Conservation (phyloP, 306 rosid species). For the apple (Malus domestica) region ASM211411v1 NC_041797.1:27458001-27458500, state of each 20-base stretch:
- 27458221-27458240: neutral
- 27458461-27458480: too few relatives aligned
- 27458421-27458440: too few relatives aligned
- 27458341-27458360: slow-evolving; percentile 31
- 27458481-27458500: too few relatives aligned
- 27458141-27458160: neutral
- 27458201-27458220: slow-evolving; percentile 52
- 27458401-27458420: neutral
- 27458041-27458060: neutral
- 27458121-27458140: neutral
- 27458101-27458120: neutral
- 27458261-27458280: neutral
- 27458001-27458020: slow-evolving; percentile 11
- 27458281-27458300: neutral
- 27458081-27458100: neutral
- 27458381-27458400: neutral
- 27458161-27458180: neutral
- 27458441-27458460: too few relatives aligned
- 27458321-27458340: neutral
- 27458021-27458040: slow-evolving; percentile 30
- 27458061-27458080: neutral
- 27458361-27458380: neutral
- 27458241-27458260: neutral
- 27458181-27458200: neutral
- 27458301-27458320: neutral